phyloP scores from a whole-genome alignment of 148 eudicot species.

The Salicornia ramosissima region DNA sequence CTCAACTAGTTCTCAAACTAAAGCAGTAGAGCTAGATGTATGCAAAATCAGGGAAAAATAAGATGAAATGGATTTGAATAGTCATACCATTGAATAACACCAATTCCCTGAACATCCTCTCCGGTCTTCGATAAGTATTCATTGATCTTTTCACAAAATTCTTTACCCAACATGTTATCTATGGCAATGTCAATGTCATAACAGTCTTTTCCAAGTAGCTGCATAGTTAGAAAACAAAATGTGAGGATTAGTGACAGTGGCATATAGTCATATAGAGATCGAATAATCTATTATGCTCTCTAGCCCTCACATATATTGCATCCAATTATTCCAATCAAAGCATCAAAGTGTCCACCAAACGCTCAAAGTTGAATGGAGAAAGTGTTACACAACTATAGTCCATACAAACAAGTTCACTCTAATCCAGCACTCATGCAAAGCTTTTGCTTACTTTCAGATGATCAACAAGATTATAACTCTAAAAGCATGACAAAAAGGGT shows the following conservation, averaged over 20 bases:
- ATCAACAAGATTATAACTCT: background rate
- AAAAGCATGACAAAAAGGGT: too few relatives aligned
- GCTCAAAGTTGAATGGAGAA: background rate
- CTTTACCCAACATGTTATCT: constrained; percentile 83
- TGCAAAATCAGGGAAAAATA: background rate
- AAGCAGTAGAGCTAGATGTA: constrained; percentile 8
- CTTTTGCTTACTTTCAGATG: constrained; percentile 2
- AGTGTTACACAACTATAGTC: too few relatives aligned
- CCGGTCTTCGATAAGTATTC: constrained; percentile 68
- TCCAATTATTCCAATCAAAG: background rate
- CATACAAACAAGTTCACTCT: too few relatives aligned
- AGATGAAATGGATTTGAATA: background rate
- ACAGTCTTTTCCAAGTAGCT: constrained; percentile 92
- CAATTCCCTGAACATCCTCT: constrained; percentile 65
- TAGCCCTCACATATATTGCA: background rate
- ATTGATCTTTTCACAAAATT: constrained; percentile 79
- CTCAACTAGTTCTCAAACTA: too few relatives aligned
- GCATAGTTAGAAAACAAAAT: constrained; percentile 24
- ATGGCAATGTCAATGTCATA: constrained; percentile 92
- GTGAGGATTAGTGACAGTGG: background rate
- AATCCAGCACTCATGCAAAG: too few relatives aligned
- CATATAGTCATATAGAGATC: background rate
- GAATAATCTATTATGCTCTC: background rate
- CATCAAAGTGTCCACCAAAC: background rate
- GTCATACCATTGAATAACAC: constrained; percentile 79